Evolutionary conservation across 768 basidiomycete genomes (phyloP).

Genomic region (Amanita phalloides): DNA sequence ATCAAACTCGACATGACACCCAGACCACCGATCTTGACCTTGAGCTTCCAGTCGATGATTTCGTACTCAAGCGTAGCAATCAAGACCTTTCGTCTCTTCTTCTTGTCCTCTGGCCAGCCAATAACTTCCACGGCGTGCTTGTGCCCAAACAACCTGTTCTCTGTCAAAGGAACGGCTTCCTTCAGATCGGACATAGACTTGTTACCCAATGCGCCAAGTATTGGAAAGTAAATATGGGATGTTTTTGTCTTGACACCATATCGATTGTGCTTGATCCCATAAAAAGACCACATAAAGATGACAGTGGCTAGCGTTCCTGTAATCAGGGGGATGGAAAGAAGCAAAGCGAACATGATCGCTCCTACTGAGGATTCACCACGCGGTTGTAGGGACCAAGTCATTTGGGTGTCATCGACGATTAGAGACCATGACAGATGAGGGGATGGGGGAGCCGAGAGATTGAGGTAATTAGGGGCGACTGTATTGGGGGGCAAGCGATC

Average conservation of each 20-base stretch:
- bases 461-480: conserved; percentile 76
- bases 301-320: conserved; percentile 76
- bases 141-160: conserved; percentile 57
- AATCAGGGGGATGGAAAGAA: conserved; percentile 73
- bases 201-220: conserved; percentile 53
- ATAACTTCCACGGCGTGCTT: conserved; percentile 65
- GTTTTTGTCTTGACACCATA: conserved; percentile 75
- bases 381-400: conserved; percentile 73
- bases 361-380: conserved; percentile 75
- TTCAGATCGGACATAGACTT: conserved; percentile 67
- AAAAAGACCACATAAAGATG: conserved; percentile 94
- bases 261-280: conserved; percentile 90
- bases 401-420: conserved; percentile 62
- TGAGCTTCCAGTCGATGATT: conserved; percentile 94
- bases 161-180: conserved; percentile 49
- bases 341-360: conserved; percentile 80
- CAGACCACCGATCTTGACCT: conserved; percentile 95
- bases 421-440: conserved; percentile 88
- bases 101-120: conserved; percentile 93
- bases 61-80: conserved; percentile 94
- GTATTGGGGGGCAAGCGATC: conserved; percentile 89
- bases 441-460: conserved; percentile 82
- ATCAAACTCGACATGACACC: conserved; percentile 97
- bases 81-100: conserved; percentile 84
- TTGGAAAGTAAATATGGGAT: conserved; percentile 78